Evolutionary conservation across 768 basidiomycete genomes (phyloP), one percentile per base, ranked within the genome.

Genomic region (Rhizopogon sp.): DNA sequence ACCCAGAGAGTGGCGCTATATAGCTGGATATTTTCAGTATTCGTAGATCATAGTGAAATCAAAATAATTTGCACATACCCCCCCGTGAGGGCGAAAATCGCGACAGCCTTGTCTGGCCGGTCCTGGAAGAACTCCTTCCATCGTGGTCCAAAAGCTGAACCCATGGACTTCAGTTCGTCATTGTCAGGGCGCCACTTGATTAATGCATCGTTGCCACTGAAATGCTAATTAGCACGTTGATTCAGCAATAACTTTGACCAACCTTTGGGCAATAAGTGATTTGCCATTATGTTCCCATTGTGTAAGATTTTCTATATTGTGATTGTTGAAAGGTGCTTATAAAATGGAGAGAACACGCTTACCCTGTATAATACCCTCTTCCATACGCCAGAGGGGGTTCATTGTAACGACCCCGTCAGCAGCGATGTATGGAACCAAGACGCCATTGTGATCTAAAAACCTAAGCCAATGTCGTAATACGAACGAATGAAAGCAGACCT

Each of bases 181-280:
- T 60, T 59, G 13, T 66, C 75, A 3, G 84, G 84, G 25, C 85
- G 74, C 13, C 84, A 60, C 60, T 83, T 85, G 57, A 82, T 74
- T 4, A 80, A 83, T 31, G 76, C 76, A 58, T 86, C 81, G 31
- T 79, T 59, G 2, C 71, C 79, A 58, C 82, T 84, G 59, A 9
- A 33, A 56, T 9, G 31, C 22, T 3, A 39, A 3, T 39, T 16
- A 46, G 33, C 43, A 5, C 9, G 11, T 22, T 49, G 53, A n/a
- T n/a, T 29, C 42, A 39, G 14, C 25, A 5, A 39, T 28, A 10
- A 49, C 11, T 8, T 55, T 2, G 5, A 39, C 74, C 3, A 31
- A 84, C 86, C 80, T 86, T 58, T 79, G 74, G 1, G 81, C 73
- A 60, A 86, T 70, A 41, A 79, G 61, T 2, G 83, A 82, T 33